A percentile compares a stretch with the other conserved stretches of the same genome.
phyloP scores from a whole-genome alignment of 108 stramenopile genomes.

The Nitzschia putrida region DNA sequence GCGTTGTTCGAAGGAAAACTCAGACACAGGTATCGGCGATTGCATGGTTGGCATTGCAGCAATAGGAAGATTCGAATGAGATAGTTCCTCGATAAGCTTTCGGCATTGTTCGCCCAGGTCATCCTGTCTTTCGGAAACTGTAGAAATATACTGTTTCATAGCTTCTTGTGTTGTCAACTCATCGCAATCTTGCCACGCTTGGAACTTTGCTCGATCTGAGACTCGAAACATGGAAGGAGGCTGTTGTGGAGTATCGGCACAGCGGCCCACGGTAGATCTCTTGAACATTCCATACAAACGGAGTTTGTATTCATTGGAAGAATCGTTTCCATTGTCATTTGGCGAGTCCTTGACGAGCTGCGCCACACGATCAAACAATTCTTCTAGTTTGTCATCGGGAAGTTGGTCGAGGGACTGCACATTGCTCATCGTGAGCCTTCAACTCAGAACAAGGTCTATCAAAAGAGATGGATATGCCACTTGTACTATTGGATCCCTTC shows the following conservation, averaged over 20 bases:
- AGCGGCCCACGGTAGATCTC: slow-evolving; percentile 29
- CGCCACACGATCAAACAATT: slow-evolving; percentile 25
- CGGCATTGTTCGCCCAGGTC: slow-evolving; percentile 30
- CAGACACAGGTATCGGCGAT: neutral
- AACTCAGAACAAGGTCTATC: neutral
- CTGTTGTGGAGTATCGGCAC: slow-evolving; percentile 3
- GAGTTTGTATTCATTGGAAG: slow-evolving; percentile 47
- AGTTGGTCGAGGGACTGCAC: too few relatives aligned
- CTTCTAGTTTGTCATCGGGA: neutral
- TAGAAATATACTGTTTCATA: slow-evolving; percentile 44
- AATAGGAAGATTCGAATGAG: neutral
- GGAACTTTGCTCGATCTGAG: slow-evolving; percentile 45
- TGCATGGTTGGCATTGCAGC: neutral
- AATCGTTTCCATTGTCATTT: neutral
- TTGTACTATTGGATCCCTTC: too few relatives aligned
- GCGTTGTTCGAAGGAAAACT: neutral
- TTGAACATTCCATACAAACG: slow-evolving; percentile 68
- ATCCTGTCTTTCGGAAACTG: slow-evolving; percentile 29
- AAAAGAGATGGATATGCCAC: too few relatives aligned
- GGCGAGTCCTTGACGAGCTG: slow-evolving; percentile 11
- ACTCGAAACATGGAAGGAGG: slow-evolving; percentile 44
- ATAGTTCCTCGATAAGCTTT: neutral
- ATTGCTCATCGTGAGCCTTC: neutral
- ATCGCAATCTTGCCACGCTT: slow-evolving; percentile 48
- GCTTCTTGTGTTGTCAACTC: slow-evolving; percentile 26